A percentile compares a stretch with the other conserved stretches of the same genome.
Evolutionary conservation across 805 yeast genomes (phyloP).

Genomic region (Kluyveromyces dobzhanskii): DNA sequence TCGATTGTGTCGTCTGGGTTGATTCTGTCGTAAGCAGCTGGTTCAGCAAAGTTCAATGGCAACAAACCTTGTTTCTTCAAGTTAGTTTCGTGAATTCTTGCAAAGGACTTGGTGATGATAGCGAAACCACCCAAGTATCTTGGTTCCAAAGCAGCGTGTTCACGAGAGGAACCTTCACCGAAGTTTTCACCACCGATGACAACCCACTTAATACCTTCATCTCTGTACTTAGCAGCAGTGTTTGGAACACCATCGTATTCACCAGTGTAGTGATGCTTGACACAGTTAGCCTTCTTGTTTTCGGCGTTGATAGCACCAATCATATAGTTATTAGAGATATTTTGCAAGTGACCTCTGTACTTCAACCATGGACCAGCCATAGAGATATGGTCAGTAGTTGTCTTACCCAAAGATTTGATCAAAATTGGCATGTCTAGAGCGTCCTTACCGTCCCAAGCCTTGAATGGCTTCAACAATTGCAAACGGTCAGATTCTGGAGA

Average conservation of each 20-base stretch:
- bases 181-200: constrained; percentile 98
- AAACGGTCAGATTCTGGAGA: constrained; percentile 92
- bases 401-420: constrained; percentile 94
- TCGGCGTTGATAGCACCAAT: constrained; percentile 98
- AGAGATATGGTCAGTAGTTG: constrained; percentile 98
- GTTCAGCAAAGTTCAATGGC: constrained; percentile 88
- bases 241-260: constrained; percentile 94
- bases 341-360: constrained; percentile 99
- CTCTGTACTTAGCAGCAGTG: constrained; percentile 92
- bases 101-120: constrained; percentile 94
- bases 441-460: constrained; percentile 95
- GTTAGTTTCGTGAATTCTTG: constrained; percentile 99
- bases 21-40: constrained; percentile 89
- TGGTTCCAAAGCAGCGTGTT: constrained; percentile 99
- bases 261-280: constrained; percentile 87
- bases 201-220: constrained; percentile 88
- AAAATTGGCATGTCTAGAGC: constrained; percentile 82
- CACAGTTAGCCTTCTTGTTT: constrained; percentile 87
- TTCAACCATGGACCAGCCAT: constrained; percentile 99
- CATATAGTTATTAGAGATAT: constrained; percentile 98
- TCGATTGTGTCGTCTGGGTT: constrained; percentile 85
- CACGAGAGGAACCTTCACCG: constrained; percentile 99
- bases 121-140: constrained; percentile 98
- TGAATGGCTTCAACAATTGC: constrained; percentile 88
- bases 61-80: constrained; percentile 98